Conservation (phyloP, 2,329 filamentous ascomycete genomes). For the Fusarium hostae region DNA sequence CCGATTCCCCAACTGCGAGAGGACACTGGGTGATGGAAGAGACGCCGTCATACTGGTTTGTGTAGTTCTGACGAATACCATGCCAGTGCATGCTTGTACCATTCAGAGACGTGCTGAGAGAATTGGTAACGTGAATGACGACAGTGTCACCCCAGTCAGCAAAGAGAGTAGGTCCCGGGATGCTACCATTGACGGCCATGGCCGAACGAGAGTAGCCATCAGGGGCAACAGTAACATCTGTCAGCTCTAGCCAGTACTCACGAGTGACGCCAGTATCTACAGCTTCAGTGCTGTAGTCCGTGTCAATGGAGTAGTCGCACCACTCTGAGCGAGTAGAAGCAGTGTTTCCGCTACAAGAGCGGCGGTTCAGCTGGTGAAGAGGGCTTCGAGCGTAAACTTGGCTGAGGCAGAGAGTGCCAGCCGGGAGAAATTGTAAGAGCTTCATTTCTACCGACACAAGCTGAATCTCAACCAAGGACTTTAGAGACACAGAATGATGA, state of each 20-base stretch:
- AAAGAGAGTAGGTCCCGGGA: slow-evolving; percentile 69
- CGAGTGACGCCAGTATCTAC: slow-evolving; percentile 61
- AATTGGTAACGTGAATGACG: slow-evolving; percentile 65
- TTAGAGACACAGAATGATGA: background rate
- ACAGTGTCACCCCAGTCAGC: slow-evolving; percentile 64
- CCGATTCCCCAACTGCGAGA: slow-evolving; percentile 60
- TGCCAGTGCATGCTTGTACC: slow-evolving; percentile 73
- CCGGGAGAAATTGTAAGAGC: background rate
- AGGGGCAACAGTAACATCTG: slow-evolving; percentile 53
- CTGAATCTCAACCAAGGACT: background rate
- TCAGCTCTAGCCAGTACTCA: slow-evolving; percentile 60
- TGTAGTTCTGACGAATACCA: slow-evolving; percentile 67
- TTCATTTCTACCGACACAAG: background rate
- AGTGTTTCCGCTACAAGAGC: background rate
- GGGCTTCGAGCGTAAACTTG: background rate
- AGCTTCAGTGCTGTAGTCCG: slow-evolving; percentile 55
- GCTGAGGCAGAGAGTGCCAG: background rate
- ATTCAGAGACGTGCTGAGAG: slow-evolving; percentile 55
- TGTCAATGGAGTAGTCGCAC: slow-evolving; percentile 61
- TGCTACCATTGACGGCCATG: slow-evolving; percentile 65
- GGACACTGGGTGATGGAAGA: slow-evolving; percentile 61
- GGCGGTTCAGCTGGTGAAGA: background rate
- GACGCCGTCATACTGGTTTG: slow-evolving; percentile 68
- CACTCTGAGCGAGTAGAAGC: slow-evolving; percentile 44
- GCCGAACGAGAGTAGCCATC: slow-evolving; percentile 57